Evolutionary conservation across 768 basidiomycete species (phyloP), one percentile per base, ranked within the genome.

Genomic region (Amanita molliuscula): DNA sequence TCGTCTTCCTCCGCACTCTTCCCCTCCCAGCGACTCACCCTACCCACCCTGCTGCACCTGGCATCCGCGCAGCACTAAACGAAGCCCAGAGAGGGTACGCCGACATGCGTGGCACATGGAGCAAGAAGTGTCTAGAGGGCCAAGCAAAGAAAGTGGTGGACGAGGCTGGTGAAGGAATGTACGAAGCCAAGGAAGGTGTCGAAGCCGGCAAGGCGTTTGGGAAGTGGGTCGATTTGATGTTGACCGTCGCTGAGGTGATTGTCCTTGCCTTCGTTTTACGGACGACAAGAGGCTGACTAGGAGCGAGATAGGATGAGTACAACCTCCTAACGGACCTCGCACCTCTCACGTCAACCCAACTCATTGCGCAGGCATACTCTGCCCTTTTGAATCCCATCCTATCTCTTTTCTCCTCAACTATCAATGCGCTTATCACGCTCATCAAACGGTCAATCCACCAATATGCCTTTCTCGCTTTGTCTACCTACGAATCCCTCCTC

Each of bases 61-160:
- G 70, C 3, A 89, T 90, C 38, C 66, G 79, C 18, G 59, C 73
- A 2, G 81, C 84, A 1, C 62, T 92, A 6, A 79, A 73, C 58
- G 88, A 91, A 16, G 86, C 87, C 5, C 87, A 88, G 63, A 73
- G 74, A 49, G 88, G 88, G 1, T 90, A 87, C 54, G 88, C 86
- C 0, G 88, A 90, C 55, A 91, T 91, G 87, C 76, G 89, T 23
- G 87, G 88, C 9, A 73, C 69, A 10, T 91, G 89, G 89, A 74
- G 71, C 36, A 75, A 75, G 53, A 88, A 83, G 58, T 84, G 86
- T 47, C 62, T 90, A 18, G 89, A 91, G 58, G 70, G 70, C 6
- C 80, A 82, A 55, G 84, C 78, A 2, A 82, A 82, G 56, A 70
- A 84, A 7, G 69, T 84, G 7, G 67, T 88, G 1, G 85, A 86